phyloP scores from a whole-genome alignment of 192 early-diverging fungal species.

The Spizellomyces sp. region DNA sequence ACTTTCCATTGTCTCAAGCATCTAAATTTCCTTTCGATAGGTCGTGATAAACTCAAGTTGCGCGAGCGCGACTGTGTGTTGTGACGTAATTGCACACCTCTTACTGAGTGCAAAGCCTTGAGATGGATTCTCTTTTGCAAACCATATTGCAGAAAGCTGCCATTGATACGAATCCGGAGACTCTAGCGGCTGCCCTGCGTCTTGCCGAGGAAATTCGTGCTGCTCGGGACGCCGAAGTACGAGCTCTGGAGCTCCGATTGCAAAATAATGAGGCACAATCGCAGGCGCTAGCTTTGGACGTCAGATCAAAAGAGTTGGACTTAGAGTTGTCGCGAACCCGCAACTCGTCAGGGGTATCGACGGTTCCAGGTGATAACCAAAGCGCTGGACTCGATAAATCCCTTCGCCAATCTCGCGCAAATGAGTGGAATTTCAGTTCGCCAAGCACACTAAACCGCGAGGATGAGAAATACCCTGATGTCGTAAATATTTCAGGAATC shows the following conservation, averaged over 20 bases:
- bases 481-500: background rate
- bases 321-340: background rate
- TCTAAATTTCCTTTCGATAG: no score
- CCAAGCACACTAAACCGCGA: background rate
- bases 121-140: constrained; percentile 23
- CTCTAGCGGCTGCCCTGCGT: constrained; percentile 10
- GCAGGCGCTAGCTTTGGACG: background rate
- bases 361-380: background rate
- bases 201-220: constrained; percentile 6
- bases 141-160: constrained; percentile 17
- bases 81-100: no score
- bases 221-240: constrained; percentile 5
- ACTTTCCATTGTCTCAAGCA: no score
- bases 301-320: constrained; percentile 18
- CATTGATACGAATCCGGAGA: constrained; percentile 16
- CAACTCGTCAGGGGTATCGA: background rate
- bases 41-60: no score
- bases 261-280: constrained; percentile 5
- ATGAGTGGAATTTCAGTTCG: background rate
- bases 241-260: background rate
- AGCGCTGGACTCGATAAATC: background rate
- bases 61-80: no score
- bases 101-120: no score
- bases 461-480: background rate
- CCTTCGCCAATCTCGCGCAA: background rate